These are phyloP conservation scores for Kuraishia floccosa DNA, from an alignment of 805 yeast species.

Conservation along the genomic window DNA sequence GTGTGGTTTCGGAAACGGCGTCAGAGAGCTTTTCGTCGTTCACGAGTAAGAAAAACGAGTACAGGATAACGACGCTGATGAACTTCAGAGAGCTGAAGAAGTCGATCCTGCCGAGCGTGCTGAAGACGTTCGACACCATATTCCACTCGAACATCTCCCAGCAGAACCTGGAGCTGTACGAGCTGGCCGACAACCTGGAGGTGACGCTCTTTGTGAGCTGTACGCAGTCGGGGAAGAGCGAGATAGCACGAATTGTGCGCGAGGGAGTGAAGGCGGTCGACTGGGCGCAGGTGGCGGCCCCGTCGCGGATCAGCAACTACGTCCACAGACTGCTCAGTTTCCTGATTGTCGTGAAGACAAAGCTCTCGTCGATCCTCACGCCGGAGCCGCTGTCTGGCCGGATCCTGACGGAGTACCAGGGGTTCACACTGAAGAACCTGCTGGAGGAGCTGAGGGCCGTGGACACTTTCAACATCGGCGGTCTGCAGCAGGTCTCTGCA, in stretches of 20 bases:
- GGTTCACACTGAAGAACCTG: conserved; percentile 2
- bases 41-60: conserved; percentile 15
- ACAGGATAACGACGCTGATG: conserved; percentile 33
- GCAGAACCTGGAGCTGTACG: conserved; percentile 30
- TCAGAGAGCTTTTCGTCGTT: too few relatives aligned
- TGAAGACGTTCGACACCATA: conserved; percentile 35
- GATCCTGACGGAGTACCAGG: not conserved
- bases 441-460: conserved; percentile 1
- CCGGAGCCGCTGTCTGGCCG: not conserved
- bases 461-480: conserved; percentile 1
- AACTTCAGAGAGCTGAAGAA: conserved; percentile 38
- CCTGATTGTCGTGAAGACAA: conserved; percentile 26
- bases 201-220: conserved; percentile 41
- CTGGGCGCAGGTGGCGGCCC: conserved; percentile 24
- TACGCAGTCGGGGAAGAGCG: conserved; percentile 33
- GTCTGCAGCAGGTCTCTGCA: conserved; percentile 1
- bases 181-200: conserved; percentile 35
- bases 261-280: conserved; percentile 26
- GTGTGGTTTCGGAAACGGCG: too few relatives aligned
- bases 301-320: conserved; percentile 31
- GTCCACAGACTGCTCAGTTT: conserved; percentile 36
- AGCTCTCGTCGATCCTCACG: not conserved
- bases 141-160: conserved; percentile 34
- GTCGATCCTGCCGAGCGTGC: conserved; percentile 32
- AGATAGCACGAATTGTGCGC: conserved; percentile 25